phyloP scores from a whole-genome alignment of 768 basidiomycete genomes.

The Dacryopinax spathularia region DNA sequence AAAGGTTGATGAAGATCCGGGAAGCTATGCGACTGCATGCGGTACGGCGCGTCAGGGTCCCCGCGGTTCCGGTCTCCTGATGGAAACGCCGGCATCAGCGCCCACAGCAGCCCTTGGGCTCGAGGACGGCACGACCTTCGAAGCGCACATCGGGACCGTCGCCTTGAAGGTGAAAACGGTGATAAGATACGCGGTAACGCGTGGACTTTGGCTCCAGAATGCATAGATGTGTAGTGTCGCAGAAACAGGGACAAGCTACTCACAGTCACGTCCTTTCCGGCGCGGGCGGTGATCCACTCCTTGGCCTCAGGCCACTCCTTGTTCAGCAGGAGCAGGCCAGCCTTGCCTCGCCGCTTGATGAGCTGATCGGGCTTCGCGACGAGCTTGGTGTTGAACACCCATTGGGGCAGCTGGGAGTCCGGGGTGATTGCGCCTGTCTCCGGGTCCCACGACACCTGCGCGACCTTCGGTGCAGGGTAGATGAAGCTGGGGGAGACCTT shows the following conservation, averaged over 20 bases:
- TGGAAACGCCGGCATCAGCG: neutral
- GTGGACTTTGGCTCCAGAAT: neutral
- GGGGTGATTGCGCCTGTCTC: conserved; percentile 46
- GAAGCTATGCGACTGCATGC: neutral
- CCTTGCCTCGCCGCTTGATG: conserved; percentile 99
- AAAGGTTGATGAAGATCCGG: neutral
- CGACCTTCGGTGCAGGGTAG: conserved; percentile 59
- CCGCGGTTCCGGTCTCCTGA: neutral
- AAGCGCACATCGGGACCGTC: neutral
- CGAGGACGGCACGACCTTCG: neutral
- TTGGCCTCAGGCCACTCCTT: conserved; percentile 80
- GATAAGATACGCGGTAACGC: neutral
- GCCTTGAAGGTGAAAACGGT: neutral
- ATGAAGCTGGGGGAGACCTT: conserved; percentile 41
- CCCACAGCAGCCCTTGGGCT: neutral
- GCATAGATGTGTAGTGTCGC: neutral
- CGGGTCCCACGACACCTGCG: conserved; percentile 73
- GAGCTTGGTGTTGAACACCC: conserved; percentile 76
- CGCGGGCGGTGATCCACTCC: conserved; percentile 72
- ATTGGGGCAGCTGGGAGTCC: conserved; percentile 50
- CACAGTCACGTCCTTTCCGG: conserved; percentile 86
- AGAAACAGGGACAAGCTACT: conserved; percentile 19
- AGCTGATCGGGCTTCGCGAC: conserved; percentile 96
- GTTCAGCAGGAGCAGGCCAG: conserved; percentile 87
- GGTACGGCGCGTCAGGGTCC: neutral